A percentile compares a stretch with the other conserved stretches of the same genome.
Evolutionary conservation across 2,329 filamentous ascomycete species (phyloP).

Genomic region (Colletotrichum sp.): DNA sequence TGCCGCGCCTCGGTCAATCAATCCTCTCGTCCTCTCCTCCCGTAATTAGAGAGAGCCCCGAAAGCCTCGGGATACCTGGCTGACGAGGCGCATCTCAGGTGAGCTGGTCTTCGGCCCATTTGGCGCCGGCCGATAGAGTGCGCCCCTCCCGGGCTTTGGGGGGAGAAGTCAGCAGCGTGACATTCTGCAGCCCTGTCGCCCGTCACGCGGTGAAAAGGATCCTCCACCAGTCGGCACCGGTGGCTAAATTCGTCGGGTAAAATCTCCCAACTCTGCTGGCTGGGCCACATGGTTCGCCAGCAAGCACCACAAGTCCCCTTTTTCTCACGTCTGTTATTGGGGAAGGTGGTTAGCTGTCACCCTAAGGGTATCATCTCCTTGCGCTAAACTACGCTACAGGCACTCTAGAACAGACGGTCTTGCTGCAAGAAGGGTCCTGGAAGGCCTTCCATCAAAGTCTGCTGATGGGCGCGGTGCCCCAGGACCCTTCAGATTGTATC

Average conservation of each 20-base stretch:
- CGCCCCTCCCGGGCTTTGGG: background rate
- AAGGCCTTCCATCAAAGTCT: background rate
- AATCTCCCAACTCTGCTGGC: background rate
- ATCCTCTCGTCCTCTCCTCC: background rate
- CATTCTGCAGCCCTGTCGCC: slow-evolving; percentile 20
- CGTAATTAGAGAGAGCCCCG: background rate
- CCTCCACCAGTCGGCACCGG: slow-evolving; percentile 17
- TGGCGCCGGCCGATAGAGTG: slow-evolving; percentile 1
- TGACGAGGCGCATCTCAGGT: background rate
- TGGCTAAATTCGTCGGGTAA: slow-evolving; percentile 9
- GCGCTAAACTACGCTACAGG: background rate
- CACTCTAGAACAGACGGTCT: background rate
- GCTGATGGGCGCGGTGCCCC: background rate
- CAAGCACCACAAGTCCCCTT: background rate
- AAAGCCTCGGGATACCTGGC: background rate
- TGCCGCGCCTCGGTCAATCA: background rate
- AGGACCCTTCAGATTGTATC: background rate
- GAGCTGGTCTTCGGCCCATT: slow-evolving; percentile 6
- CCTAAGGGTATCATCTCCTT: background rate
- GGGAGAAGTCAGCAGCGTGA: background rate
- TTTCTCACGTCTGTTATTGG: background rate
- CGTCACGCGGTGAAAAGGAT: slow-evolving; percentile 9
- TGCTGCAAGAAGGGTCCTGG: slow-evolving; percentile 19
- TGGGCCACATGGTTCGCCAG: background rate
- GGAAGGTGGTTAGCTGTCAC: background rate